Evolutionary conservation across 2,329 filamentous ascomycete genomes (phyloP), one percentile per base, ranked within the genome.

Genomic region (Colletotrichum sp.): DNA sequence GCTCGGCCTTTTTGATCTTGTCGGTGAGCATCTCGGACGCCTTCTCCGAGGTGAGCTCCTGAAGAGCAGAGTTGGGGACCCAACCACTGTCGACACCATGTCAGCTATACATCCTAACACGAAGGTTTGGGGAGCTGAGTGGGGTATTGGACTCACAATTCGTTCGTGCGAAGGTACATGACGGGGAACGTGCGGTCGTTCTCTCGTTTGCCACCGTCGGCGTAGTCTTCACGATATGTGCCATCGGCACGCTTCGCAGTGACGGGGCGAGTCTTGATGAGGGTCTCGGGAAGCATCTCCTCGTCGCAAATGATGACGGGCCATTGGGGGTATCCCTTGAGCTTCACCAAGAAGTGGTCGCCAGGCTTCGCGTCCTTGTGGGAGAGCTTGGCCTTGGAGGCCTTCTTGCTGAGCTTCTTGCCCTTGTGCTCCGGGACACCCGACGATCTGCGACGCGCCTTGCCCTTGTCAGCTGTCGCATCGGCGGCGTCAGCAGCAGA

Each of bases 301-400:
- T 99, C 96, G 83, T 98, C 96, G 84, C 95, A 97, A 80, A 99
- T 92, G 82, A 99, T 95, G 71, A 95, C 94, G 18, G 97, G 97
- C 97, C 97, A 99, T 52, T 95, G 93, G 36, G 97, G 95, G 85
- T 95, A 98, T 76, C 96, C 97, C 89, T 98, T 98, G 85, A 99
- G 93, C 84, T 96, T 95, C 78, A 98, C 95, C 82, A 98, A 93
- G 86, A 94, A 99, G 86, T 96, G 94, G 81, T 99, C 94, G 80
- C 98, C 97, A 6, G 97, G 95, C 87, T 98, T 90, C 78, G 95
- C 96, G 83, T 98, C 92, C 69, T 95, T 89, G 80, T 95, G 91
- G 60, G 90, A 90, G 78, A 94, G 89, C 82, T 93, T 93, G 77
- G 90, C 89, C 86, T 93, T 93, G 64, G 95, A 96, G 83, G 93